A percentile compares a stretch with the other conserved stretches of the same genome.
Evolutionary conservation across 2,329 filamentous ascomycete genomes (phyloP).

Genomic region (Arachnomyces sp.): DNA sequence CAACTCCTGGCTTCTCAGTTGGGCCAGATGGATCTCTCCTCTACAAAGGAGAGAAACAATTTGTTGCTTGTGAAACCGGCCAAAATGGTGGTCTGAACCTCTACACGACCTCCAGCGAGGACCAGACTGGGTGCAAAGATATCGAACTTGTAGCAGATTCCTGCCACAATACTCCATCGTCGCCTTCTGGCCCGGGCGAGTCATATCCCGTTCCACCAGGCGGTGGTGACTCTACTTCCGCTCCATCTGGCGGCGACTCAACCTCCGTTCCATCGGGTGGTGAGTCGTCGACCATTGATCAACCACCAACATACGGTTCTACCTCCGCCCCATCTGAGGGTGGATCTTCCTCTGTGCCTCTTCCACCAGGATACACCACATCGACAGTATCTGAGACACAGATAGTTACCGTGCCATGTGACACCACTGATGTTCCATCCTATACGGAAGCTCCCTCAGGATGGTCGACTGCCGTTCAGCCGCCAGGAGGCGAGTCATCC

Average conservation of each 20-base stretch:
- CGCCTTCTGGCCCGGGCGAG: slow-evolving; percentile 11
- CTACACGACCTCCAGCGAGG: slow-evolving; percentile 29
- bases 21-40: slow-evolving; percentile 46
- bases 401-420: no score
- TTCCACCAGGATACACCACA: no score
- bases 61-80: slow-evolving; percentile 55
- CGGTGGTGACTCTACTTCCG: no score
- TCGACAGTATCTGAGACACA: no score
- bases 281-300: no score
- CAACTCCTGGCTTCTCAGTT: slow-evolving; percentile 51
- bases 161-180: slow-evolving; percentile 21
- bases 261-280: no score
- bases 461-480: no score
- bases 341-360: no score
- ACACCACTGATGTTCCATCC: neutral
- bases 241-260: no score
- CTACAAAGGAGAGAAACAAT: slow-evolving; percentile 45
- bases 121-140: slow-evolving; percentile 27
- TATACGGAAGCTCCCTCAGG: neutral
- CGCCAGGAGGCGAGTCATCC: no score
- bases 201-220: neutral
- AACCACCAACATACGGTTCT: no score
- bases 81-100: slow-evolving; percentile 34
- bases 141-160: slow-evolving; percentile 29
- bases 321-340: no score